These are phyloP conservation scores for Rhododendron williamsianum DNA, from an alignment of 148 eudicot species.

Conservation along the genomic window DNA sequence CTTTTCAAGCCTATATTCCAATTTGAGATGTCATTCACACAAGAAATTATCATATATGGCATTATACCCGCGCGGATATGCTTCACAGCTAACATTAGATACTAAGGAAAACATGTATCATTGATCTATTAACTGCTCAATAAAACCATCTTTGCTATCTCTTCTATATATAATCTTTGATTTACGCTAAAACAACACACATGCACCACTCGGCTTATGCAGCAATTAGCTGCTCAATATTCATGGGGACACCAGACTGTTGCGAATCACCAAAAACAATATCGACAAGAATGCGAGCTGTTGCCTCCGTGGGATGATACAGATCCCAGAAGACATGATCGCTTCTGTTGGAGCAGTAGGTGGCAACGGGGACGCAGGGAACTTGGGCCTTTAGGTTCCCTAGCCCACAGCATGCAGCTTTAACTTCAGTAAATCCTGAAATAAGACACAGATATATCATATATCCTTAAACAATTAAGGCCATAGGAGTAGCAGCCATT, in stretches of 20 bases:
- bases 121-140: background rate
- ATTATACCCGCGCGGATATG: background rate
- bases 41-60: background rate
- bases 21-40: background rate
- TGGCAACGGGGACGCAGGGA: constrained; percentile 60
- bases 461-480: background rate
- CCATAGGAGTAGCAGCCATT: background rate
- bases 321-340: constrained; percentile 83
- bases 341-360: constrained; percentile 54
- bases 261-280: constrained; percentile 36
- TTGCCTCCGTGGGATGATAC: constrained; percentile 74
- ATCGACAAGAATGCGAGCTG: constrained; percentile 42
- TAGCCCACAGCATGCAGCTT: constrained; percentile 80
- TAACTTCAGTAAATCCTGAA: constrained; percentile 70
- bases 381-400: constrained; percentile 59
- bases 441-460: background rate
- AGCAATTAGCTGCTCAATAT: constrained; percentile 46
- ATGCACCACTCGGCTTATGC: constrained; percentile 15
- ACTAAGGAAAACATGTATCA: background rate
- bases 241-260: constrained; percentile 29
- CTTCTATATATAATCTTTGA: background rate
- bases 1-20: background rate
- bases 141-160: background rate
- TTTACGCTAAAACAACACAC: background rate
- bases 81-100: background rate